Conservation (phyloP, 2,329 filamentous ascomycete species). For the Lasiodiplodia citricola region DNA sequence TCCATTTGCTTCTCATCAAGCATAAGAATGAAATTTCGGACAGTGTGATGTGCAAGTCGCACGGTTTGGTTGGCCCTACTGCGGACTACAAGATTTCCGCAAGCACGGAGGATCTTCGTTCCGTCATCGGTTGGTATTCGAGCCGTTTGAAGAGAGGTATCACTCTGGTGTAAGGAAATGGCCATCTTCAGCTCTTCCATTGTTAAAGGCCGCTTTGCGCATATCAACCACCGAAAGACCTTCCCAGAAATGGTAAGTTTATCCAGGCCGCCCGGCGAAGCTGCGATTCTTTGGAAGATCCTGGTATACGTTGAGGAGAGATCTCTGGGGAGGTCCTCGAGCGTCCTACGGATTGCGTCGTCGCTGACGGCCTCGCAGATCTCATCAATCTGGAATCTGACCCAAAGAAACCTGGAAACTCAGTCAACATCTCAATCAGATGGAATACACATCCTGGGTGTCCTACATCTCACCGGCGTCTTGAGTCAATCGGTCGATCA, state of each 20-base stretch:
- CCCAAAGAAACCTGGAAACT: constrained; percentile 40
- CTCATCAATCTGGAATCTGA: constrained; percentile 38
- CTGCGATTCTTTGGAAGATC: constrained; percentile 28
- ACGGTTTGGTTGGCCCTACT: constrained; percentile 26
- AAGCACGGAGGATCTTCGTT: constrained; percentile 26
- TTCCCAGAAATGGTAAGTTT: constrained; percentile 27
- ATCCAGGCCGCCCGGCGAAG: neutral
- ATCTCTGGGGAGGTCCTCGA: constrained; percentile 35
- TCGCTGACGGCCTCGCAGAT: constrained; percentile 37
- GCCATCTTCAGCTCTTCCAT: constrained; percentile 34
- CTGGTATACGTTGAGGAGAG: constrained; percentile 35
- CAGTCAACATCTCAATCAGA: neutral
- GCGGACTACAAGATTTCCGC: constrained; percentile 29
- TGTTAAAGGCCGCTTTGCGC: constrained; percentile 30
- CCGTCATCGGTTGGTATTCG: constrained; percentile 21
- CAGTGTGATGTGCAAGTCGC: constrained; percentile 31
- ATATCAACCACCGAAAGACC: constrained; percentile 31
- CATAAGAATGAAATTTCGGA: constrained; percentile 29
- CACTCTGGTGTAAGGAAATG: constrained; percentile 26
- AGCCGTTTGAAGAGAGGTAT: constrained; percentile 28
- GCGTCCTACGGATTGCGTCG: constrained; percentile 31
- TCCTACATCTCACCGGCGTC: constrained; percentile 33
- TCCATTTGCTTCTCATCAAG: neutral
- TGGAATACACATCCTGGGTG: neutral
- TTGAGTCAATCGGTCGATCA: constrained; percentile 26